Evolutionary conservation across 1,284 basidiomycete genomes (phyloP).

Genomic region (Volvariella surrecta): DNA sequence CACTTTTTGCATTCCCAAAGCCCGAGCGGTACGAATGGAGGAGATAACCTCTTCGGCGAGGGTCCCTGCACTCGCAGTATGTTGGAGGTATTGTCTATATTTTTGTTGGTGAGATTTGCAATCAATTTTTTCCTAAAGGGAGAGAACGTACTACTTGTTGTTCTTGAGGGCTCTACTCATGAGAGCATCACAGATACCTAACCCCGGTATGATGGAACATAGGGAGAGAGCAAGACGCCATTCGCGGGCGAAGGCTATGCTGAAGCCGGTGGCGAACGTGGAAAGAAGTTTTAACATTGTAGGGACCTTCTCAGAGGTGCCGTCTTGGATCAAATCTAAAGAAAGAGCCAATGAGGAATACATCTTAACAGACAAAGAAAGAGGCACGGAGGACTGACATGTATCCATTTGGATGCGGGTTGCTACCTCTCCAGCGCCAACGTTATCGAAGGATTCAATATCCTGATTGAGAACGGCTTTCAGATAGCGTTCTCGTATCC

Average conservation of each 20-base stretch:
- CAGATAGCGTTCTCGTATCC: conserved; percentile 75
- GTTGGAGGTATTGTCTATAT: conserved; percentile 50
- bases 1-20: conserved; percentile 77
- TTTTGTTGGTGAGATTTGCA: neutral
- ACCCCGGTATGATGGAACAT: conserved; percentile 83
- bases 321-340: conserved; percentile 77
- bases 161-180: conserved; percentile 74
- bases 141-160: conserved; percentile 52
- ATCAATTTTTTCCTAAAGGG: too few species aligned
- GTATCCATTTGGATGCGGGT: conserved; percentile 92
- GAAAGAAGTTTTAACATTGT: conserved; percentile 52
- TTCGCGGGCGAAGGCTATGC: conserved; percentile 58
- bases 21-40: conserved; percentile 85
- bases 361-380: conserved; percentile 3
- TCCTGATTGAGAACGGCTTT: conserved; percentile 75
- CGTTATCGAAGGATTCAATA: conserved; percentile 85
- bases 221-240: conserved; percentile 87
- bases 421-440: conserved; percentile 92
- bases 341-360: too few species aligned
- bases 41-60: conserved; percentile 94
- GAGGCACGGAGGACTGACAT: conserved; percentile 43
- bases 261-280: conserved; percentile 74
- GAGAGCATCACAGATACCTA: conserved; percentile 65
- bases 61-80: conserved; percentile 77
- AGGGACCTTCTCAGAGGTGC: conserved; percentile 83